Base-by-base conservation (phyloP, 2,329 filamentous ascomycete species). In the Verticillium zaregamsianum region DNA sequence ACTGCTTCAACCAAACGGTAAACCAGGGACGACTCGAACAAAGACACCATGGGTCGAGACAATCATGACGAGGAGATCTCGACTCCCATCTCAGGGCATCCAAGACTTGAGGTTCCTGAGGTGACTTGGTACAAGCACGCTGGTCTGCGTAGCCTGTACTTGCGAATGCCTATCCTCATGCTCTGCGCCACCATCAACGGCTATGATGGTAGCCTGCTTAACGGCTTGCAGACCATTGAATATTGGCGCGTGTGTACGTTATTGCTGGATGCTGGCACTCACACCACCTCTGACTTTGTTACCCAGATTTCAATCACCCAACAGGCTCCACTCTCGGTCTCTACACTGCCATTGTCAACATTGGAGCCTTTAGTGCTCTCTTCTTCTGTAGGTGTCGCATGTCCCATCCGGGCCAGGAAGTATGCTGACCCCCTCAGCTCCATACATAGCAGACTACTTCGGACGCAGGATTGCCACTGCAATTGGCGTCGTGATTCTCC, bases 271-370 rank as follows among this genome's bases (percentile, higher is more conserved):
- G 5, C 28, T 28, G 28, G 28, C 28, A 28, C 28, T 28, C 9
- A 74, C 79, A 5, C 77, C 74, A 77, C 66, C 77, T 80, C 66
- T 66, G 75, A 1, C 69, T 71, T 28, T 83, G 79, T 79, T 73
- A 79, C 67, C 68, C 69, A 23, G 80, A 78, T 69, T 86, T 86
- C 66, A 72, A 75, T 33, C 58, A 81, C 61, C 83, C 77, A 0
- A 52, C 78, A 69, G 70, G 79, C 65, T 68, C 73, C 62, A 66
- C 72, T 70, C 72, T 80, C 9, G 86, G 86, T 59, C 77, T 88
- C 35, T 76, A 87, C 3, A 80, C 80, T 11, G 83, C 85, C 7
- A 80, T 84, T 64, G 87, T 87, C 72, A 84, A 84, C 66, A 80
- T 88, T 45, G 85, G 85, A 56, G 83, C 82, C 62, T 78, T 88